phyloP scores from a whole-genome alignment of 1,284 basidiomycete species.

The Cutaneotrichosporon sp. region DNA sequence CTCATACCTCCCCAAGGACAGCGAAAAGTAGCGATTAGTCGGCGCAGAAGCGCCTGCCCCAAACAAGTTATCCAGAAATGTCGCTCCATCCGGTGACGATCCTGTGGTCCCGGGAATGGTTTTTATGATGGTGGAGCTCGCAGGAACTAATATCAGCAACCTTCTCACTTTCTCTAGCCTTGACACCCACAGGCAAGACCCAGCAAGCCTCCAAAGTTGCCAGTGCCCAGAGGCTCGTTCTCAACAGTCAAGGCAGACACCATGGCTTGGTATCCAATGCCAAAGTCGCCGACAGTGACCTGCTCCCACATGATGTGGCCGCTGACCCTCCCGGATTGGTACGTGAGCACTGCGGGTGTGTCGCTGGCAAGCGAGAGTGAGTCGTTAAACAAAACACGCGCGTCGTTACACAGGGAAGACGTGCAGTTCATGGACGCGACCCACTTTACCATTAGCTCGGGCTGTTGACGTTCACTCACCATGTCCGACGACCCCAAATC shows the following conservation, averaged over 20 bases:
- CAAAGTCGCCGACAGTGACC: conserved; percentile 35
- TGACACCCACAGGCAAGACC: conserved; percentile 42
- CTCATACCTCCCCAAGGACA: conserved; percentile 42
- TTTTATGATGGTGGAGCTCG: conserved; percentile 39
- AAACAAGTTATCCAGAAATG: conserved; percentile 48
- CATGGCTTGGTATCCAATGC: conserved; percentile 47
- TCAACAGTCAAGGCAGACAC: conserved; percentile 36
- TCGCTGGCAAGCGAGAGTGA: conserved; percentile 36
- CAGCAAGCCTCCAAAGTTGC: conserved; percentile 42
- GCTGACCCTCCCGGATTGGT: conserved; percentile 33
- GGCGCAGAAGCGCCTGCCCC: conserved; percentile 44
- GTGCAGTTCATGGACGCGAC: conserved; percentile 37
- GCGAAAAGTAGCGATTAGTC: conserved; percentile 38
- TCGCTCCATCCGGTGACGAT: conserved; percentile 46
- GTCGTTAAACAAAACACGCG: conserved; percentile 32
- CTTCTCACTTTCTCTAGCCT: too few relatives aligned
- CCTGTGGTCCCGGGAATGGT: conserved; percentile 42
- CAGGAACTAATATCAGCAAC: conserved; percentile 29
- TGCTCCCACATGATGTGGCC: conserved; percentile 49
- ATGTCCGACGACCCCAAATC: conserved; percentile 48
- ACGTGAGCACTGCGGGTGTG: conserved; percentile 25
- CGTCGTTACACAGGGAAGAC: conserved; percentile 32
- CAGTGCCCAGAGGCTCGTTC: conserved; percentile 40
- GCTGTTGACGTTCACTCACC: conserved; percentile 27
- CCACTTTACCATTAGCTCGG: conserved; percentile 32